Evolutionary conservation across 108 stramenopile genomes (phyloP).

Genomic region (Cyclostephanos tholiformis): DNA sequence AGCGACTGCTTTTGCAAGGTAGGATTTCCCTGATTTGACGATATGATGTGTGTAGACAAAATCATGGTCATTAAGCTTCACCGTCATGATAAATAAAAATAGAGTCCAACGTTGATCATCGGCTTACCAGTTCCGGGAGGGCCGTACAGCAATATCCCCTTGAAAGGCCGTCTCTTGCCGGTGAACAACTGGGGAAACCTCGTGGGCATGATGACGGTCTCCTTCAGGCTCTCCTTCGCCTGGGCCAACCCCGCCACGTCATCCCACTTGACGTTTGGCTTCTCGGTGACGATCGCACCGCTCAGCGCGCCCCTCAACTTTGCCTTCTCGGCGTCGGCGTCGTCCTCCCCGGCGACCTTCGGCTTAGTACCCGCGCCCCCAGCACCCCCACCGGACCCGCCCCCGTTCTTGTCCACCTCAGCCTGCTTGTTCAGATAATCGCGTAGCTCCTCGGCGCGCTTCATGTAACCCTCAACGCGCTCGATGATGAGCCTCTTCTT

Average conservation of each 20-base stretch:
- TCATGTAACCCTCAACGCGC: conserved; percentile 98
- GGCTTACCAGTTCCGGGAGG: conserved; percentile 76
- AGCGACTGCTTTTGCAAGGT: conserved; percentile 98
- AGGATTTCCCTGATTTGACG: conserved; percentile 82
- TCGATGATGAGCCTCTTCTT: conserved; percentile 89
- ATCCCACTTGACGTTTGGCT: conserved; percentile 97
- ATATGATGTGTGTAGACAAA: neutral
- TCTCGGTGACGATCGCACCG: conserved; percentile 89
- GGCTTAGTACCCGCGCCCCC: conserved; percentile 63
- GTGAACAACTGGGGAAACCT: conserved; percentile 94
- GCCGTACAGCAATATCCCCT: conserved; percentile 97
- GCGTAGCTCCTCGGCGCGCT: conserved; percentile 96
- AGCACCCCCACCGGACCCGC: conserved; percentile 43
- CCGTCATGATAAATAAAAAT: neutral
- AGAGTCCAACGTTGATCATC: neutral
- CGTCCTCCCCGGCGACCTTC: conserved; percentile 56
- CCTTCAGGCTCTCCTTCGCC: conserved; percentile 97
- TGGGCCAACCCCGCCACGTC: conserved; percentile 97
- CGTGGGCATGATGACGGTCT: conserved; percentile 96
- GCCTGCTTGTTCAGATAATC: conserved; percentile 80
- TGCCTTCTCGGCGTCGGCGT: conserved; percentile 76
- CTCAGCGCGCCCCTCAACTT: conserved; percentile 83
- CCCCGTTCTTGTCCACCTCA: conserved; percentile 68
- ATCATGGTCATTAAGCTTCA: neutral
- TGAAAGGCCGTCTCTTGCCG: conserved; percentile 92